Evolutionary conservation across 495 filamentous ascomycete species (phyloP).

Genomic region (Chaetomidium leptoderma): DNA sequence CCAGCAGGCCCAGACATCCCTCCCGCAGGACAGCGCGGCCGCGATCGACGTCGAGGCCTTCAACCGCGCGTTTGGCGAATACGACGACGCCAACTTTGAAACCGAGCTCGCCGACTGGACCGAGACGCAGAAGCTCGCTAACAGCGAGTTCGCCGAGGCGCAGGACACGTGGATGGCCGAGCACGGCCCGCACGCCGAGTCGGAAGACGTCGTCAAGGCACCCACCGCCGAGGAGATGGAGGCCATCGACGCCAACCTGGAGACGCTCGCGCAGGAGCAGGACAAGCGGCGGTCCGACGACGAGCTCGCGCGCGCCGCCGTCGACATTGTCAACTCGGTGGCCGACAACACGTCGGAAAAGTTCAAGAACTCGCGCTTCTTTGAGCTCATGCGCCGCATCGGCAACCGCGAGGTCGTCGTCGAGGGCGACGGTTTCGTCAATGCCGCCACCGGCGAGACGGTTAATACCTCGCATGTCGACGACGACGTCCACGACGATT

Average conservation of each 20-base stretch:
- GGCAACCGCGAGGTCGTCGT: slow-evolving; percentile 38
- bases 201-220: neutral
- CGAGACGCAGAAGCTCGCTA: slow-evolving; percentile 13
- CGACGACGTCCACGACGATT: neutral
- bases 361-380: slow-evolving; percentile 43
- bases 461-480: slow-evolving; percentile 11
- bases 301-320: slow-evolving; percentile 39
- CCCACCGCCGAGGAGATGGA: slow-evolving; percentile 23
- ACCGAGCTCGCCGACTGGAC: slow-evolving; percentile 24
- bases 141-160: slow-evolving; percentile 21
- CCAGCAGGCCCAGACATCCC: neutral
- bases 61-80: slow-evolving; percentile 28
- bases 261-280: slow-evolving; percentile 23
- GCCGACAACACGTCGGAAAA: slow-evolving; percentile 38
- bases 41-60: slow-evolving; percentile 30
- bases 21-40: slow-evolving; percentile 3
- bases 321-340: slow-evolving; percentile 38
- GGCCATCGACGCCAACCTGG: slow-evolving; percentile 15
- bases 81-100: slow-evolving; percentile 21
- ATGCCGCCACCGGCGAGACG: slow-evolving; percentile 27
- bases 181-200: slow-evolving; percentile 27
- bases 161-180: slow-evolving; percentile 32
- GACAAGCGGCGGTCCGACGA: slow-evolving; percentile 23
- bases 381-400: slow-evolving; percentile 43
- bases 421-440: slow-evolving; percentile 37